Base-by-base conservation (phyloP, 176 grass and related monocot species). In the Poa annua region DNA sequence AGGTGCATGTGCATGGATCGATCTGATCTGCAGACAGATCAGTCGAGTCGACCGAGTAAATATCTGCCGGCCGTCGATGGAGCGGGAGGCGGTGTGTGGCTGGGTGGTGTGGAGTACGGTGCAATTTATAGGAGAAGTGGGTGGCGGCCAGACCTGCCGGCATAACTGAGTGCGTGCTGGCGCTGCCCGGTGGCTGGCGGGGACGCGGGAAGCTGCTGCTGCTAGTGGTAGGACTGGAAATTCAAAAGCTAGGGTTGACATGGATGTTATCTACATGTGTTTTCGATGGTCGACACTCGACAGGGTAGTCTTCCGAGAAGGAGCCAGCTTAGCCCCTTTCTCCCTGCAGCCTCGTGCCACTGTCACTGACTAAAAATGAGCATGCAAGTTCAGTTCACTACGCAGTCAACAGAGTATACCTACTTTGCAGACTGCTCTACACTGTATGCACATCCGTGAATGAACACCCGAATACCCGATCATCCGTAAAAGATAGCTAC, bases 41-140 rank as follows among this genome's bases (percentile, higher is more conserved):
- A 29, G 29, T 29, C 29, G 29, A 29, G 29, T 29, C 29, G 29
- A 73, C 3, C 0, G 41, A n/a, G 6, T 12, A 77, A 77, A 78
- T 78, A 13, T 4, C 41, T 71, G 0, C 33, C 54, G 48, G 0
- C 33, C 54, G 48, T 1, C 34, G 8, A 67, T 4, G 16, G 19
- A 47, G 29, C 41, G 17, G 32, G 56, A 71, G 29, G 2, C 29
- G 29, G 63, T 24, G 54, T 50, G 56, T 29, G n/a, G 32, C 44
- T 34, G 68, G 41, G 41, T 25, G 21, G 11, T n/a, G 2, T 29
- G 11, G 44, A 10, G 22, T 66, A 67, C 35, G 47, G 57, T 32
- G 69, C 21, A 8, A 75, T 81, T 86, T 86, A 86, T 86, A 75
- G 19, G 45, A 50, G 53, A 20, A 25, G 42, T 64, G 68, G 67